Conservation (phyloP, 2,329 filamentous ascomycete species). For the Stenocarpella maydis region DNA sequence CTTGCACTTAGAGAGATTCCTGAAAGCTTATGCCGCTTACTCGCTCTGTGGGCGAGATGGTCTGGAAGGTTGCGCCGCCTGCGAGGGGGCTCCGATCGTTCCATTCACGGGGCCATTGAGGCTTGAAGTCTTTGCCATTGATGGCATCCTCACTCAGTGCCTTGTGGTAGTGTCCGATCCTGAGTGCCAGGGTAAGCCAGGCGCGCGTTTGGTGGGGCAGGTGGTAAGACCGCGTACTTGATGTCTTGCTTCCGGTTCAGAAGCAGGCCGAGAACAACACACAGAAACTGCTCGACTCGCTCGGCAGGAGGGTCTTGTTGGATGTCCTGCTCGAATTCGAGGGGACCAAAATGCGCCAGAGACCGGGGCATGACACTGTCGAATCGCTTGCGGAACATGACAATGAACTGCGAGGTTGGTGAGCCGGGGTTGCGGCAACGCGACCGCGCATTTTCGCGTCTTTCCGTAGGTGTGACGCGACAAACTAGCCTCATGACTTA, state of each 20-base stretch:
- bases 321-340: constrained; percentile 91
- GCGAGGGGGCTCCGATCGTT: constrained; percentile 82
- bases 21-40: constrained; percentile 58
- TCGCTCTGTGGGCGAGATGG: constrained; percentile 81
- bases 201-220: constrained; percentile 18
- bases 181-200: constrained; percentile 49
- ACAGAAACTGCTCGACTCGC: constrained; percentile 86
- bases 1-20: neutral
- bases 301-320: constrained; percentile 81
- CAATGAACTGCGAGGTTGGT: constrained; percentile 77
- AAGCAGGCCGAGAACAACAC: constrained; percentile 85
- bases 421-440: constrained; percentile 46
- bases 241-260: constrained; percentile 98
- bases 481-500: constrained; percentile 63
- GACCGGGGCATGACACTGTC: constrained; percentile 88
- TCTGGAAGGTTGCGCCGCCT: constrained; percentile 81
- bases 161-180: constrained; percentile 89
- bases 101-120: constrained; percentile 90
- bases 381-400: constrained; percentile 97
- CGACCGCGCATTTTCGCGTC: constrained; percentile 64
- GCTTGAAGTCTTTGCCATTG: constrained; percentile 71
- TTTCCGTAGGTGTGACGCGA: constrained; percentile 49
- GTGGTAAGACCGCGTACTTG: constrained; percentile 71
- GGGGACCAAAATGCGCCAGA: constrained; percentile 87
- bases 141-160: constrained; percentile 90